Base-by-base conservation (phyloP, 2,329 filamentous ascomycete species). In the Fusarium sp. region DNA sequence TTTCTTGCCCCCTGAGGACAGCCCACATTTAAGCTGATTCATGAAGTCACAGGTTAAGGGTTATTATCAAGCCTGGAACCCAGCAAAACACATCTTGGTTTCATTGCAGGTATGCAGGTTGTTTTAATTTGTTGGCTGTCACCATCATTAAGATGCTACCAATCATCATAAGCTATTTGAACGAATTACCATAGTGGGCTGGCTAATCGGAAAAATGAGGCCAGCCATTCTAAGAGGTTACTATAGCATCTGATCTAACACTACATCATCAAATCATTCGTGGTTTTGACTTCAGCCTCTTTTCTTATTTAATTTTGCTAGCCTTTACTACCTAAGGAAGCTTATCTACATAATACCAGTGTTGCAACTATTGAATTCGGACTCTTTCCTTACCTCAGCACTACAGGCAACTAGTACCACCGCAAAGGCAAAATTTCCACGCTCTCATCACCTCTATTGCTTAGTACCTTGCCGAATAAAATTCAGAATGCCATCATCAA, bases 261-360 rank as follows among this genome's bases (percentile, higher is more conserved):
- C 44, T 5, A 47, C 44, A 13, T 28, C 13, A 22, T 28, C 0
- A 11, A 22, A 28, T 22, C 20, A 28, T 15, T 47, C 3, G 8
- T 20, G 24, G 10, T 7, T 45, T 45, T 26, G 24, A 14, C 18
- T 26, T 6, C 0, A 28, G 7, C 24, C 8, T 14, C 11, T 9
- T 47, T 20, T 6, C 1, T 14, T 8, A 9, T 20, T 28, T 47
- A 9, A 0, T 14, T 14, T 47, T 28, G 8, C 9, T 9, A 0
- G n/a, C 8, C 6, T 11, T 17, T 6, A 42, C 8, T 2, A 28
- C 44, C 44, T 2, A 5, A 15, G 6, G 2, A 47, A 7, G 44
- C 5, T 47, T 47, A 22, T 28, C 8, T 47, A 20, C 18, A 22
- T 10, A 28, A 14, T 5, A 47, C 18, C 44, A 22, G 8, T 9